Evolutionary conservation across 202 grass and related monocot genomes (phyloP), one percentile per base, ranked within the genome.

Genomic region (Carex arenaria): DNA sequence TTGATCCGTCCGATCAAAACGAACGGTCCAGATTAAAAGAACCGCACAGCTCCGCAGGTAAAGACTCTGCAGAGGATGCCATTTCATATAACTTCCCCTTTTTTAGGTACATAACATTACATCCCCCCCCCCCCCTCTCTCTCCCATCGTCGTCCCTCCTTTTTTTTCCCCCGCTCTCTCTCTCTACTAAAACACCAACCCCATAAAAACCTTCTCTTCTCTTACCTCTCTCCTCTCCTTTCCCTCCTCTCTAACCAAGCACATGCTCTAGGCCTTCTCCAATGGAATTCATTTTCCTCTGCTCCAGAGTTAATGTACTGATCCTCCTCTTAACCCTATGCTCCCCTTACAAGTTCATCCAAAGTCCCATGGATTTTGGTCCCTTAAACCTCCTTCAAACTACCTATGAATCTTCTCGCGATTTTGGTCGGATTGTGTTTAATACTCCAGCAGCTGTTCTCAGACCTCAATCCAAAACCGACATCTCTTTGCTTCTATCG

Each of bases 321-420:
- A 83, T 94, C 84, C 84, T 98, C 87, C 22, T 93, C 63, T 65
- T 93, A 20, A 87, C 87, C 12, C 85, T 95, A 59, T 98, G 90
- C 56, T 91, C 89, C 51, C 92, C 92, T 83, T 93, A 94, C 89
- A 98, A 94, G 87, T 98, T 98, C 89, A 94, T 94, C 84, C 95
- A 98, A 65, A 94, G 92, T 19, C 95, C 95, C 67, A 90, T 98
- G 92, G 92, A 94, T 75, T 93, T 98, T 30, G 92, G 92, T 10
- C 87, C 95, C 45, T 62, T 93, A 67, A 93, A 93, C 85, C 84
- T 98, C 18, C 89, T 93, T 28, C 95, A 88, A 42, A 80, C 92
- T 72, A 94, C 85, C 42, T 87, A 73, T 47, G 84, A 88, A 19
- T 87, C 90, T 20, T 91, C 92, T 40, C 78, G 87, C 26, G 95